These are phyloP conservation scores for Leavenworthia alabamica DNA, from an alignment of 345 rosid genomes.

Conservation along the genomic window DNA sequence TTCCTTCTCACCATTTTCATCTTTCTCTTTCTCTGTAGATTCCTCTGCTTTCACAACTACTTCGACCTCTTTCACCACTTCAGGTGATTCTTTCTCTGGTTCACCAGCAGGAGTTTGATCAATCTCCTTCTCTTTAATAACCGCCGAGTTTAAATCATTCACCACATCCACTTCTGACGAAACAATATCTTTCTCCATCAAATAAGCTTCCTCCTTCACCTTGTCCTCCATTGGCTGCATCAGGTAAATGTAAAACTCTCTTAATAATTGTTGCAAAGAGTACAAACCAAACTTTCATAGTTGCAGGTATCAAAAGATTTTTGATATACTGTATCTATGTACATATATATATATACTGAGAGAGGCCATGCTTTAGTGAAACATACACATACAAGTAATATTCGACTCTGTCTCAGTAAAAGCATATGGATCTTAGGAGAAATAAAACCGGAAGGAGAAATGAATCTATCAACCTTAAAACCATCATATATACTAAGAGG, in stretches of 20 bases:
- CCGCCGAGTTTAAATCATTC: neutral
- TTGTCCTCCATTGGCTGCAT: conserved; percentile 26
- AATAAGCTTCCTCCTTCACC: conserved; percentile 16
- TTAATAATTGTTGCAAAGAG: neutral
- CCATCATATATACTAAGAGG: neutral
- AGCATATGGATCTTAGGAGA: neutral
- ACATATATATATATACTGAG: neutral
- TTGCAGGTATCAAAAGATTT: neutral
- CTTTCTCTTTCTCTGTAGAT: conserved; percentile 7
- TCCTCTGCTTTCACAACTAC: conserved; percentile 21
- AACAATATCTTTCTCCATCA: conserved; percentile 26
- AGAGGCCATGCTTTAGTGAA: neutral
- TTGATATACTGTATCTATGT: neutral
- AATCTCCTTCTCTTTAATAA: conserved; percentile 9
- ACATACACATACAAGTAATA: neutral
- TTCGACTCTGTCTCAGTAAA: neutral
- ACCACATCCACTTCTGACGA: conserved; percentile 11
- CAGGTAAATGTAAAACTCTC: conserved; percentile 15
- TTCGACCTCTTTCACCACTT: conserved; percentile 11
- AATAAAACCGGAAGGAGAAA: neutral
- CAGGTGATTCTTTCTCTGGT: conserved; percentile 16
- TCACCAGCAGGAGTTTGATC: conserved; percentile 12
- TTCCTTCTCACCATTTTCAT: conserved; percentile 21
- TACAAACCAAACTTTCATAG: neutral
- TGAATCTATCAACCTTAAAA: conserved; percentile 1